phyloP scores from a whole-genome alignment of 371 early-diverging fungal species.

The Lichtheimia ramosa region DNA sequence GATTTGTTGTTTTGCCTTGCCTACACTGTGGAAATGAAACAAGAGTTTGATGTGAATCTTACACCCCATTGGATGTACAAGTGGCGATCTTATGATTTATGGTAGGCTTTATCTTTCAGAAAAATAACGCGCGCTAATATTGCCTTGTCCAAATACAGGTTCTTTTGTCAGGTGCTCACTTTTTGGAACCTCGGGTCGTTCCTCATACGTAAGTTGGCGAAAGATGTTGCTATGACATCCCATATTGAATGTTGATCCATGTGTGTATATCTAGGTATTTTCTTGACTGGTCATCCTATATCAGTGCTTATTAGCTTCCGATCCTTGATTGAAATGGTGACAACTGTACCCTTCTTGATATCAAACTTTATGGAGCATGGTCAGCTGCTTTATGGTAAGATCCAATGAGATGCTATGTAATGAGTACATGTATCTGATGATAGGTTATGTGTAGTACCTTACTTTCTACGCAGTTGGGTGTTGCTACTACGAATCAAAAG shows the following conservation, averaged over 20 bases:
- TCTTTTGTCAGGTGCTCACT: constrained; percentile 46
- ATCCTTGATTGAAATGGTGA: constrained; percentile 53
- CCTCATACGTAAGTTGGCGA: constrained; percentile 31
- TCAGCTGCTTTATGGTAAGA: constrained; percentile 51
- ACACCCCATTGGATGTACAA: constrained; percentile 64
- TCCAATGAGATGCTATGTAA: neutral
- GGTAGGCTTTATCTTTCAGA: constrained; percentile 23
- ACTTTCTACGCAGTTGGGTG: constrained; percentile 63
- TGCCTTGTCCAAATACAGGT: constrained; percentile 21
- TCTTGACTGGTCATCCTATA: constrained; percentile 28
- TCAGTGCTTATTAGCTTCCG: constrained; percentile 47
- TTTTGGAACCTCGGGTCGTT: constrained; percentile 46
- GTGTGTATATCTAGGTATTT: constrained; percentile 14
- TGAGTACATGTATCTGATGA: neutral
- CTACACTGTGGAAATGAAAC: constrained; percentile 68
- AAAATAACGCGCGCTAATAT: constrained; percentile 9
- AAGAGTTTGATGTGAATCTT: constrained; percentile 43
- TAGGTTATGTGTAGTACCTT: constrained; percentile 45
- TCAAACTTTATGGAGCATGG: constrained; percentile 54
- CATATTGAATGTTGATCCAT: too few species aligned
- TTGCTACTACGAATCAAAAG: constrained; percentile 58
- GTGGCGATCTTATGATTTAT: constrained; percentile 52
- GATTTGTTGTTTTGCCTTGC: constrained; percentile 65
- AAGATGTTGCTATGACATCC: too few species aligned
- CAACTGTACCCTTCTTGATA: constrained; percentile 53